Conservation (phyloP, 345 rosid genomes). For the Camelina hispida region DNA sequence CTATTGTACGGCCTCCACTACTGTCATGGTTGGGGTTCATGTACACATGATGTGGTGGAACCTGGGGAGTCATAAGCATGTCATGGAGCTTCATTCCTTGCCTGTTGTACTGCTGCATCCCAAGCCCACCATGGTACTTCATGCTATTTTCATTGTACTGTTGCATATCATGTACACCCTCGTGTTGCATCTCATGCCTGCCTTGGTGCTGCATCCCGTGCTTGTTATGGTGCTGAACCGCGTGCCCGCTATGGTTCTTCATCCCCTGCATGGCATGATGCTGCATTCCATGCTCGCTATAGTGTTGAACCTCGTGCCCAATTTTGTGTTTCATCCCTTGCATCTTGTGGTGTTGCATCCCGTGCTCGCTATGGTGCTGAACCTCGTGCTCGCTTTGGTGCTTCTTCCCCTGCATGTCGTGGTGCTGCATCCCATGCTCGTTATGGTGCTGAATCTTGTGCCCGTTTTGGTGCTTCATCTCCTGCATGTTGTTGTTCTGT, state of each 20-base stretch:
- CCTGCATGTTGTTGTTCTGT: background rate
- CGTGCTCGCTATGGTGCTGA: too few relatives aligned
- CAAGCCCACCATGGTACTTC: background rate
- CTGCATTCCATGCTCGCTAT: too few relatives aligned
- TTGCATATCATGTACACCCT: background rate
- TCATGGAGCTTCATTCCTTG: background rate
- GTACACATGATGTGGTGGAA: conserved; percentile 25
- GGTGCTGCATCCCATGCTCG: background rate
- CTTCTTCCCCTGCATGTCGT: too few relatives aligned
- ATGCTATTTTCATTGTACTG: background rate
- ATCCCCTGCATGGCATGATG: too few relatives aligned
- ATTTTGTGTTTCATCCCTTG: too few relatives aligned
- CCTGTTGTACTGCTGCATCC: background rate
- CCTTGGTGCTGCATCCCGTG: background rate
- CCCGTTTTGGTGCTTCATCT: background rate
- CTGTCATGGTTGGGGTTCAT: conserved; percentile 30
- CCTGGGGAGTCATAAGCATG: conserved; percentile 30
- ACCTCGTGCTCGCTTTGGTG: too few relatives aligned
- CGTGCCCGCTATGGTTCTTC: too few relatives aligned
- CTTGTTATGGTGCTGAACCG: background rate
- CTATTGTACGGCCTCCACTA: background rate
- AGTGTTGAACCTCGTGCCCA: too few relatives aligned
- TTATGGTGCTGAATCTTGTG: background rate
- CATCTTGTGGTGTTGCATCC: too few relatives aligned
- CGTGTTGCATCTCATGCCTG: background rate